These are phyloP conservation scores for Noccaea bulbosa DNA, from an alignment of 345 rosid genomes.

Conservation along the genomic window DNA sequence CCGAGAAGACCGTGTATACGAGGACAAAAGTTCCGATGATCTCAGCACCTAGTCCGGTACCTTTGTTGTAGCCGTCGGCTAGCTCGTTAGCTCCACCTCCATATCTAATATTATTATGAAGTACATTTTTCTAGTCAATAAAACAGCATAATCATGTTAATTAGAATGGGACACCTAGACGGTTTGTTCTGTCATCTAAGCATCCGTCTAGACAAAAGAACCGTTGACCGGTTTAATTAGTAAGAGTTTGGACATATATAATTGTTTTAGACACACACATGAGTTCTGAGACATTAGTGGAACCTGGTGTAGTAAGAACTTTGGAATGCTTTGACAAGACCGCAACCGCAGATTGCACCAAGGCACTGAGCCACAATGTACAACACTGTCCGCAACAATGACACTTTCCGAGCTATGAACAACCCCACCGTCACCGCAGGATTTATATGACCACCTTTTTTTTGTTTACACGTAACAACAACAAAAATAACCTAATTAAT, in stretches of 20 bases:
- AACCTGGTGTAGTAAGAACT: constrained; percentile 58
- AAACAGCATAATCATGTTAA: neutral
- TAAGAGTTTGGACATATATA: no score
- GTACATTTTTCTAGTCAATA: neutral
- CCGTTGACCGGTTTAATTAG: no score
- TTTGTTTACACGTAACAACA: no score
- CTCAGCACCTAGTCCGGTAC: constrained; percentile 59
- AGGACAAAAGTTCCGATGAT: constrained; percentile 61
- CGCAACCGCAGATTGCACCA: constrained; percentile 72
- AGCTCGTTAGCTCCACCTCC: constrained; percentile 62
- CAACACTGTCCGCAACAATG: constrained; percentile 55
- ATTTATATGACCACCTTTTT: constrained; percentile 59
- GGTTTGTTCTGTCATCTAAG: no score
- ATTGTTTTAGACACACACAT: no score
- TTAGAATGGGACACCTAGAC: no score
- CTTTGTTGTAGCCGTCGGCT: constrained; percentile 54
- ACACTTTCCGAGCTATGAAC: constrained; percentile 60
- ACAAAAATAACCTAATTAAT: no score
- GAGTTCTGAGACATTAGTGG: neutral
- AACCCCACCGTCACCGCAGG: constrained; percentile 72
- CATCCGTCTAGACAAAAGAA: no score
- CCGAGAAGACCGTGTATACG: constrained; percentile 67
- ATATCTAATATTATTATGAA: constrained; percentile 23
- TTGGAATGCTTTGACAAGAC: constrained; percentile 67
- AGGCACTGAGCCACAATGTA: constrained; percentile 71